Conservation (phyloP, 202 grass and related monocot species). For the Panicum hallii region DNA sequence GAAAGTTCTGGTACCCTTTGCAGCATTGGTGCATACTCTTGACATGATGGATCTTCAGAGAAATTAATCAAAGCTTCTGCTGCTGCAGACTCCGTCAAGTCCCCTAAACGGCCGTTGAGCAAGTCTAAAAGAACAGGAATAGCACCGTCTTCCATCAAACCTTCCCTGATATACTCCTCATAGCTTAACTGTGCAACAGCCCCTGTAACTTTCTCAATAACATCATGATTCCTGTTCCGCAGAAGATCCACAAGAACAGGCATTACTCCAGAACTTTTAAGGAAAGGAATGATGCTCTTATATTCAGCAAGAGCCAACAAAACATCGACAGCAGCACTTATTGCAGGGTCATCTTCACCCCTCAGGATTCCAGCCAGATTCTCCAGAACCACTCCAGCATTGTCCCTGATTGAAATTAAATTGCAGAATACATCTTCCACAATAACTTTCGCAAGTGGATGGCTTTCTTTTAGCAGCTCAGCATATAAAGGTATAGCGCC, state of each 20-base stretch:
- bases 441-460: background rate
- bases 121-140: background rate
- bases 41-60: background rate
- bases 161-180: background rate
- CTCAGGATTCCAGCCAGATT: background rate
- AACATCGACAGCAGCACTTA: background rate
- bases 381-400: background rate
- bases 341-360: background rate
- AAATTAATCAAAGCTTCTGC: constrained; percentile 11
- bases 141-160: background rate
- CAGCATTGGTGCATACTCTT: background rate
- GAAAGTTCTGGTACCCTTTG: background rate
- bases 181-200: background rate
- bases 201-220: background rate
- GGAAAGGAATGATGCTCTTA: background rate
- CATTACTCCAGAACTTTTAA: background rate
- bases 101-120: background rate
- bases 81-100: background rate
- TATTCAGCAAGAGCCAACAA: background rate
- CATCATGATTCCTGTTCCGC: background rate
- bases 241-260: background rate
- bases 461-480: background rate
- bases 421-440: background rate
- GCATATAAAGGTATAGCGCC: background rate
- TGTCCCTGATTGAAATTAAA: background rate